Conservation (phyloP, 108 stramenopile species). For the Conticribra weissflogii region DNA sequence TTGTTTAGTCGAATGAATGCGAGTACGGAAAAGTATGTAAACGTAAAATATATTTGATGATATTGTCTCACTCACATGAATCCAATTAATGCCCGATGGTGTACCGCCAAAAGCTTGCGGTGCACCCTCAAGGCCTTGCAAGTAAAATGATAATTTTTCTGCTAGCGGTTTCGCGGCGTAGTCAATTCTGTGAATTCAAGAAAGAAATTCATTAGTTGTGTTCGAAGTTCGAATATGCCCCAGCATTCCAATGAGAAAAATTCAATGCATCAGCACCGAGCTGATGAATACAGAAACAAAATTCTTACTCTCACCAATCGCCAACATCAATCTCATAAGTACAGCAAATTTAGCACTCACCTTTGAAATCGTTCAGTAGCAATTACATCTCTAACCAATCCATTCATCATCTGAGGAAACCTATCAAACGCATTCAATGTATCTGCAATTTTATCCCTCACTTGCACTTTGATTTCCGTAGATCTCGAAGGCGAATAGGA, state of each 20-base stretch:
- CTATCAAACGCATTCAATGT: conserved; percentile 83
- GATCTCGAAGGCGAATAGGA: not conserved
- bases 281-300: too few relatives aligned
- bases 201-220: not conserved
- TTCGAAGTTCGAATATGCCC: too few relatives aligned
- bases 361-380: conserved; percentile 58
- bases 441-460: conserved; percentile 61
- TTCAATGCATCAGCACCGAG: too few relatives aligned
- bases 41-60: too few relatives aligned
- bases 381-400: conserved; percentile 64
- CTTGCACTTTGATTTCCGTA: conserved; percentile 47
- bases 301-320: too few relatives aligned
- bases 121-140: conserved; percentile 62
- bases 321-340: too few relatives aligned
- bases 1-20: too few relatives aligned
- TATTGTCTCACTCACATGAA: too few relatives aligned
- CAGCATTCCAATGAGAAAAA: too few relatives aligned
- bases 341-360: not conserved
- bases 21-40: too few relatives aligned
- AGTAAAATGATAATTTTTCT: conserved; percentile 54
- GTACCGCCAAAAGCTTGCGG: conserved; percentile 55
- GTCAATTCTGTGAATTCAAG: conserved; percentile 42
- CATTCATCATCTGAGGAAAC: conserved; percentile 68
- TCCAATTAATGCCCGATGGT: conserved; percentile 70
- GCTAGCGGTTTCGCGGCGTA: conserved; percentile 60